These are phyloP conservation scores for Tricholoma terreum DNA, from an alignment of 768 basidiomycete species.

Conservation along the genomic window DNA sequence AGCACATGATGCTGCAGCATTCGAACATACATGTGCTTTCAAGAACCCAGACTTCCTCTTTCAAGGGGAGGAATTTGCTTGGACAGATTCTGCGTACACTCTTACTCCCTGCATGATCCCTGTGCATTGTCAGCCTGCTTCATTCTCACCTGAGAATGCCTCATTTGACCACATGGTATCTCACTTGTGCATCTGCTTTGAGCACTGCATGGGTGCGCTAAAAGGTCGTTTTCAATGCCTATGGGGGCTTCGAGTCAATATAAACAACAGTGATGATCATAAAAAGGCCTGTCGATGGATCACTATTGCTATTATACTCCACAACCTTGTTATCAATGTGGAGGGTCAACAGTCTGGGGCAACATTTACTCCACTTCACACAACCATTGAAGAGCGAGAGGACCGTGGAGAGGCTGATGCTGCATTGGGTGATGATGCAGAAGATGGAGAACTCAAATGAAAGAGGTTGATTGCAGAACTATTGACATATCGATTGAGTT, in stretches of 20 bases:
- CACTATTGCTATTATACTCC: not conserved
- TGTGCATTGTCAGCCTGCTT: not conserved
- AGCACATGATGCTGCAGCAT: slow-evolving; percentile 33
- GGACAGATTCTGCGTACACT: not conserved
- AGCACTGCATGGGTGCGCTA: no score
- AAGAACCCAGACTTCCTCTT: slow-evolving; percentile 8
- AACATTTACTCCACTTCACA: not conserved
- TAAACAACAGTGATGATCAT: not conserved
- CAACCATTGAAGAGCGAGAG: not conserved
- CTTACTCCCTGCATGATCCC: not conserved
- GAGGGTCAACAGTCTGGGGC: not conserved
- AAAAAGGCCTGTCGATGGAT: not conserved
- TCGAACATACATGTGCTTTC: slow-evolving; percentile 26
- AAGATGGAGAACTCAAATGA: not conserved
- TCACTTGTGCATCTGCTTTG: not conserved
- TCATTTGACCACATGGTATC: not conserved
- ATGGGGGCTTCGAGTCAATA: not conserved
- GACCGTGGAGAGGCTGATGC: not conserved
- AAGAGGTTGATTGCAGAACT: not conserved
- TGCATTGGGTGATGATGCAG: not conserved
- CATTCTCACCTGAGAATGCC: not conserved
- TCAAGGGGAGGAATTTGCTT: no score
- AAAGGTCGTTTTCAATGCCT: no score
- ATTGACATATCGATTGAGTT: not conserved
- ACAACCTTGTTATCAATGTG: not conserved